Percentiles rank a stretch among this genome's conserved stretches.
phyloP scores from a whole-genome alignment of 306 rosid species.

The Parietaria judaica region DNA sequence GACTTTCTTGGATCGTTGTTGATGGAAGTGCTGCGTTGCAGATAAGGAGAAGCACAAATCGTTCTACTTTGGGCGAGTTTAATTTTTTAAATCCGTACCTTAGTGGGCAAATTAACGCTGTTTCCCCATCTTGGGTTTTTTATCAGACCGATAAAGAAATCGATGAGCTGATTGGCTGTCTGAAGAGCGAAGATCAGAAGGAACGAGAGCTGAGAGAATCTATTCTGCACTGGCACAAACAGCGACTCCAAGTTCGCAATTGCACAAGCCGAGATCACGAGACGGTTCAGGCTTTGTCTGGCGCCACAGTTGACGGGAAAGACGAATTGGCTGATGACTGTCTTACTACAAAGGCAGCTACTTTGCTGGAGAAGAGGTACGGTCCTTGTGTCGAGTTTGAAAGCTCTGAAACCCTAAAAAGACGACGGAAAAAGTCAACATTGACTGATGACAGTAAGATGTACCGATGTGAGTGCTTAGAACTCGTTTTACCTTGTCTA shows the following conservation, averaged over 20 bases:
- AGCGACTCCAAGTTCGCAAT: slow-evolving; percentile 40
- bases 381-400: slow-evolving; percentile 60
- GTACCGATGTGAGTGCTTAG: slow-evolving; percentile 84
- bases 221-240: slow-evolving; percentile 57
- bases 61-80: slow-evolving; percentile 28
- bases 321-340: slow-evolving; percentile 23
- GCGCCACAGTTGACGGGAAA: slow-evolving; percentile 32
- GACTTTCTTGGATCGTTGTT: slow-evolving; percentile 48
- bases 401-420: slow-evolving; percentile 38
- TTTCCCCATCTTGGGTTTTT: slow-evolving; percentile 47
- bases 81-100: slow-evolving; percentile 32
- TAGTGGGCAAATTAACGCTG: slow-evolving; percentile 25
- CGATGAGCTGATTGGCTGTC: slow-evolving; percentile 59
- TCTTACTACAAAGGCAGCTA: slow-evolving; percentile 65
- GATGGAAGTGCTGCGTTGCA: slow-evolving; percentile 44
- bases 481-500: slow-evolving; percentile 74
- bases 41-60: slow-evolving; percentile 25
- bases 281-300: slow-evolving; percentile 30
- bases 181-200: slow-evolving; percentile 52
- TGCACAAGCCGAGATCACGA: slow-evolving; percentile 31
- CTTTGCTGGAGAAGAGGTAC: slow-evolving; percentile 57
- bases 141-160: slow-evolving; percentile 72
- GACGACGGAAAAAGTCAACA: slow-evolving; percentile 40
- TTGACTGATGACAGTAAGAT: slow-evolving; percentile 49
- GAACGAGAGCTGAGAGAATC: slow-evolving; percentile 82